phyloP scores from a whole-genome alignment of 2,329 filamentous ascomycete species.

The Fusarium pilosicola region DNA sequence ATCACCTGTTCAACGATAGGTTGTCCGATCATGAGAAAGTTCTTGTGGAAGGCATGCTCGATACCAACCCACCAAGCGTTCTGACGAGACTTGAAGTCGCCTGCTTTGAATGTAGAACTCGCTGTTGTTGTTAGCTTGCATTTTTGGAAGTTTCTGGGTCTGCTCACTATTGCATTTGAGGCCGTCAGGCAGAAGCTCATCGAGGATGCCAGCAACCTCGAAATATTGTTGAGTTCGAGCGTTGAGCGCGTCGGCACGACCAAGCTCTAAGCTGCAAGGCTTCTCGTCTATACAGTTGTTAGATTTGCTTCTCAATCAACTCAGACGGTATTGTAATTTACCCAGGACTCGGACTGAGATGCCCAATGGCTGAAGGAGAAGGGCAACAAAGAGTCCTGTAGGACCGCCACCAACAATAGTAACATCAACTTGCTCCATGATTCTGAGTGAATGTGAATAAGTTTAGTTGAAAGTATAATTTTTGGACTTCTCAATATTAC shows the following conservation, averaged over 20 bases:
- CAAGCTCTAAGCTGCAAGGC: conserved; percentile 51
- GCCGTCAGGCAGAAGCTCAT: conserved; percentile 54
- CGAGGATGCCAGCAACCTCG: conserved; percentile 55
- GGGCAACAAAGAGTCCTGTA: conserved; percentile 57
- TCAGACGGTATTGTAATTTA: neutral
- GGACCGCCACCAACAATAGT: conserved; percentile 50
- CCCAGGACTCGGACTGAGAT: conserved; percentile 54
- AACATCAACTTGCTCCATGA: conserved; percentile 15
- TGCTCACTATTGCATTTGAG: conserved; percentile 61
- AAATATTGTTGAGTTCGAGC: conserved; percentile 60
- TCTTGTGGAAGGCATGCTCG: conserved; percentile 56
- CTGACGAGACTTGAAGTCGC: conserved; percentile 59
- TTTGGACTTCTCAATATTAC: neutral
- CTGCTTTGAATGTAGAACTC: conserved; percentile 58
- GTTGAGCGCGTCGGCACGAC: conserved; percentile 60
- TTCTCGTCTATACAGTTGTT: conserved; percentile 50
- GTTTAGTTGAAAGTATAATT: fast-evolving
- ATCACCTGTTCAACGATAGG: conserved; percentile 56
- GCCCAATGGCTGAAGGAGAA: conserved; percentile 55
- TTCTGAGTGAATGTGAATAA: neutral
- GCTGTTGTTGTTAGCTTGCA: conserved; percentile 40
- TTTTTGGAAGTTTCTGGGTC: fast-evolving
- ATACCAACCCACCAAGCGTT: conserved; percentile 60
- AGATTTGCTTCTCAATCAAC: fast-evolving
- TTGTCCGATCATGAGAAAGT: conserved; percentile 63